phyloP scores from a whole-genome alignment of 306 rosid genomes.

The Malus sylvestris region DNA sequence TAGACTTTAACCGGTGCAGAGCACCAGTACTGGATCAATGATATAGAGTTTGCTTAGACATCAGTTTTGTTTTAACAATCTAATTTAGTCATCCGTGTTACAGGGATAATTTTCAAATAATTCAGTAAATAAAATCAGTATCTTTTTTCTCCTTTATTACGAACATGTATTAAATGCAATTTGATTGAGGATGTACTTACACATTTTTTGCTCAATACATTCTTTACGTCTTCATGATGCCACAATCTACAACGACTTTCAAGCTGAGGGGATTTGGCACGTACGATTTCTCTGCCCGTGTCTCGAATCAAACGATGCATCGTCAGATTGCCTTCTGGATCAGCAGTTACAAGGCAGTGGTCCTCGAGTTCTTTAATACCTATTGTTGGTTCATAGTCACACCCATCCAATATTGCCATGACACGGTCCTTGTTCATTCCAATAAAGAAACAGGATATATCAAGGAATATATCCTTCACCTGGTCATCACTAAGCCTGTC shows the following conservation, averaged over 20 bases:
- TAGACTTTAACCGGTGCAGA: neutral
- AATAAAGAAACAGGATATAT: slow-evolving; percentile 31
- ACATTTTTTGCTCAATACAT: neutral
- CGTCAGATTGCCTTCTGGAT: neutral
- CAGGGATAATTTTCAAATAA: no score
- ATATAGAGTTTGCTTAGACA: no score
- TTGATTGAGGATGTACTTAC: neutral
- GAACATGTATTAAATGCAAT: neutral
- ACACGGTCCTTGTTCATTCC: slow-evolving; percentile 23
- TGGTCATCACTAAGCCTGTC: neutral
- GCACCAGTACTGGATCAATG: neutral
- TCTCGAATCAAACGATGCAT: slow-evolving; percentile 19
- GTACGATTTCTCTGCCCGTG: slow-evolving; percentile 33
- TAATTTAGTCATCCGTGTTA: no score
- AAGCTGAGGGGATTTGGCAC: neutral
- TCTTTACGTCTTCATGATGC: neutral
- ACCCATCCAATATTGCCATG: slow-evolving; percentile 10
- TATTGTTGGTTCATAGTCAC: slow-evolving; percentile 21
- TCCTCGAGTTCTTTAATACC: slow-evolving; percentile 27
- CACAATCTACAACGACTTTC: slow-evolving; percentile 13
- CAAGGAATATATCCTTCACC: slow-evolving; percentile 27
- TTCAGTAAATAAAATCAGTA: no score
- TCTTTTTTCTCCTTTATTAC: no score
- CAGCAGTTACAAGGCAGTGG: slow-evolving; percentile 23
- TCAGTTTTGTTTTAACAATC: no score